Evolutionary conservation across 768 basidiomycete species (phyloP), one percentile per base, ranked within the genome.

Genomic region (Hypsizygus marmoreus): DNA sequence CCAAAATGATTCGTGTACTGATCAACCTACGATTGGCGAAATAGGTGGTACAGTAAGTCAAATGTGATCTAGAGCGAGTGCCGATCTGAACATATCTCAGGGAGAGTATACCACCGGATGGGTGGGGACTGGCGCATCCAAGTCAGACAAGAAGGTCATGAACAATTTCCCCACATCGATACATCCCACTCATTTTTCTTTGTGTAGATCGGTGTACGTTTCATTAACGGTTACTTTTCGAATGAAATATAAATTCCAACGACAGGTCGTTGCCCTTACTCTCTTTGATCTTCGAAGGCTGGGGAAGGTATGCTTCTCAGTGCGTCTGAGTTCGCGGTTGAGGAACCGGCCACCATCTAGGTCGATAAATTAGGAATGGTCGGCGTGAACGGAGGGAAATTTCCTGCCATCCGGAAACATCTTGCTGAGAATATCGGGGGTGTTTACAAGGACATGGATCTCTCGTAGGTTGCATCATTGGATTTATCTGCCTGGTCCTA

Each of bases 81-180:
- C 39, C 17, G 13, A 24, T 37, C 25, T 33, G 52, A 46, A 50
- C 45, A 52, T 47, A 17, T n/a, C n/a, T n/a, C 52, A 73, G 82
- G 89, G 90, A 32, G 91, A 95, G 72, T 95, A 95, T 64, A 95
- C 93, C 51, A 95, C 93, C 40, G 93, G 94, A 63, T 95, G 90
- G 89, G 92, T 90, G 8, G 84, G 82, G 10, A 81, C 87, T 28
- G 93, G 93, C n/a, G 91, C 89, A 32, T 95, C 92, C 12, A 91
- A 85, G 60, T 95, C 92, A 4, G 94, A 95, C 71, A 95, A 95
- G 71, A 97, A 93, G 78, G 91, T 88, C n/a, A 45, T 43, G 71
- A 45, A 10, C 22, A 8, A 24, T 19, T 10, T 20, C 20, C 31
- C 17, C 28, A 32, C 14, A 10, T 12, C 22, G 16, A 34, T 26